Evolutionary conservation across 352 stramenopile species (phyloP).

Genomic region (Pythium rhizo-oryzae): DNA sequence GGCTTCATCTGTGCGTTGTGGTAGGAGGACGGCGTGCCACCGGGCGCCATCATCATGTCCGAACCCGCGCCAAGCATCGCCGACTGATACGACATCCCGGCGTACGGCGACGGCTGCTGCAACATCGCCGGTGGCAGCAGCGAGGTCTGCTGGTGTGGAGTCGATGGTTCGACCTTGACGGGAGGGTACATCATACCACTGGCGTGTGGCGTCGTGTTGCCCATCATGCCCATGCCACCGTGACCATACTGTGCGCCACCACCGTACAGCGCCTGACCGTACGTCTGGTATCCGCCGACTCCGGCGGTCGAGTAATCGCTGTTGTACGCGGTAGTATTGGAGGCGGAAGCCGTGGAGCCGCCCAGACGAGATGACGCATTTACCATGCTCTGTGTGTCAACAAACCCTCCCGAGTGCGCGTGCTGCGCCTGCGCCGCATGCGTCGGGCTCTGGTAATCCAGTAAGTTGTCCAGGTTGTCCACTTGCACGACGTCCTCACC

Average conservation of each 20-base stretch:
- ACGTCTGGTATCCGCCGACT: constrained; percentile 19
- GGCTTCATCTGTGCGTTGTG: constrained; percentile 16
- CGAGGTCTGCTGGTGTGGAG: constrained; percentile 25
- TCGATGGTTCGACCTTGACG: constrained; percentile 43
- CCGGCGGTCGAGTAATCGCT: constrained; percentile 20
- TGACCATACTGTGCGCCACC: constrained; percentile 19
- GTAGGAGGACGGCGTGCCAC: not conserved
- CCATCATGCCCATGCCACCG: constrained; percentile 4
- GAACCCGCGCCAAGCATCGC: constrained; percentile 41
- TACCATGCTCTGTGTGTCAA: constrained; percentile 68
- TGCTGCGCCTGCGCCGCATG: constrained; percentile 20
- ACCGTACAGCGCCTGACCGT: constrained; percentile 16
- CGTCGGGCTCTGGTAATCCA: constrained; percentile 70
- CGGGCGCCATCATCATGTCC: constrained; percentile 47
- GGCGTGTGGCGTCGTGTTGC: constrained; percentile 5
- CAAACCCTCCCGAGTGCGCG: constrained; percentile 43
- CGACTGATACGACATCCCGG: constrained; percentile 61
- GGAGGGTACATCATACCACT: constrained; percentile 21
- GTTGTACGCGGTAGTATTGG: not conserved
- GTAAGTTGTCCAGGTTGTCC: constrained; percentile 84
- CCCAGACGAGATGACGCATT: constrained; percentile 40
- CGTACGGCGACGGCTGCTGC: constrained; percentile 58
- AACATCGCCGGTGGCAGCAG: constrained; percentile 60
- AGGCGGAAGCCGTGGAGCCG: not conserved
- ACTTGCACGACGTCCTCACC: constrained; percentile 82